A percentile compares a stretch with the other conserved stretches of the same genome.
Evolutionary conservation across 2,329 filamentous ascomycete genomes (phyloP).

Genomic region (Aspergillus aculeatus): DNA sequence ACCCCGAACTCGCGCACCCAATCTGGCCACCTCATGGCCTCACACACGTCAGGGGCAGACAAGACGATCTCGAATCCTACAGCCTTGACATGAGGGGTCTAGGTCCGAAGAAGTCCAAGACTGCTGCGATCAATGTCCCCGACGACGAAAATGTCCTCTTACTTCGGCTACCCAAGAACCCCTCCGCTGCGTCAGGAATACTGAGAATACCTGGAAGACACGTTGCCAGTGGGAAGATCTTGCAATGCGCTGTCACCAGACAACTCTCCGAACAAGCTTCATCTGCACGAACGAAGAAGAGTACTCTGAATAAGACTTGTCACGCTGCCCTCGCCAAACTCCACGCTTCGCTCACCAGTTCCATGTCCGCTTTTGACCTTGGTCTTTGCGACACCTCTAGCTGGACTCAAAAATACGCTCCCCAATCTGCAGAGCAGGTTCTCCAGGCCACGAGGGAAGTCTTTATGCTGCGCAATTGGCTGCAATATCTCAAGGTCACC

Average conservation of each 20-base stretch:
- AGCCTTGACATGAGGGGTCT: constrained; percentile 1
- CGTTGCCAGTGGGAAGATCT: constrained; percentile 28
- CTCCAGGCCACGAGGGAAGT: constrained; percentile 73
- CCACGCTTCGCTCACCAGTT: constrained; percentile 59
- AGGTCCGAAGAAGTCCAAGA: constrained; percentile 41
- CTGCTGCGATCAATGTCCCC: constrained; percentile 31
- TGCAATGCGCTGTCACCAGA: constrained; percentile 29
- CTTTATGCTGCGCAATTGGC: constrained; percentile 73
- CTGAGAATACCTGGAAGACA: constrained; percentile 32
- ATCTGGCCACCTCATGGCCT: constrained; percentile 42
- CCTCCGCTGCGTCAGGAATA: neutral
- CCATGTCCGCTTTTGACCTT: constrained; percentile 75
- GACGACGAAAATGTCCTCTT: constrained; percentile 35
- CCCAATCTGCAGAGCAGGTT: constrained; percentile 65
- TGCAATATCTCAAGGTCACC: constrained; percentile 71
- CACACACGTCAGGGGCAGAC: constrained; percentile 52
- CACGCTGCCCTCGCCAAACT: constrained; percentile 63
- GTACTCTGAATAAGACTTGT: constrained; percentile 8
- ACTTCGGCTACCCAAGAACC: neutral
- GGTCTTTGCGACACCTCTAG: constrained; percentile 69
- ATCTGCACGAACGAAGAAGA: constrained; percentile 4
- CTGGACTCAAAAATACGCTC: constrained; percentile 87
- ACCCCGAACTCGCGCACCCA: constrained; percentile 34
- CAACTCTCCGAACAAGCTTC: constrained; percentile 28
- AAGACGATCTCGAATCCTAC: neutral